A percentile compares a stretch with the other conserved stretches of the same genome.
Conservation (phyloP, 208 protist species). For the Naegleria gruberi region DNA sequence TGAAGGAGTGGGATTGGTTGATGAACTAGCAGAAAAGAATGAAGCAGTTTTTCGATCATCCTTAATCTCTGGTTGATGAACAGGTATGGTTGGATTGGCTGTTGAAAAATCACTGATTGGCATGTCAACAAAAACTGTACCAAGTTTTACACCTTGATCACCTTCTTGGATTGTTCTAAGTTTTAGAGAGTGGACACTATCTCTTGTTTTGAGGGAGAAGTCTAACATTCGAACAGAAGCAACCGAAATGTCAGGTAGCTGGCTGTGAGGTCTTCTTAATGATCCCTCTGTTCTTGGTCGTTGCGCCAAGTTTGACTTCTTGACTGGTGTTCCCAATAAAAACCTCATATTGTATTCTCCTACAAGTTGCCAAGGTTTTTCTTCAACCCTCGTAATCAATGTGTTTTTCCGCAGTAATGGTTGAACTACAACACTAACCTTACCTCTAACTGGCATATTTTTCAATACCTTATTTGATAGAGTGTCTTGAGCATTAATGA, state of each 20-base stretch:
- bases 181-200: background rate
- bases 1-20: background rate
- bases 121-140: conserved; percentile 1
- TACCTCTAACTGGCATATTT: background rate
- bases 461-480: background rate
- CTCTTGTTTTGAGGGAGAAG: background rate
- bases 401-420: background rate
- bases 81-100: background rate
- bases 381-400: background rate
- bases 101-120: background rate
- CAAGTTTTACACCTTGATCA: background rate
- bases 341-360: background rate
- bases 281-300: background rate
- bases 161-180: background rate
- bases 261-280: too few relatives aligned
- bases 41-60: background rate
- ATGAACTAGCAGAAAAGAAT: background rate
- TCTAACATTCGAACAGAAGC: background rate
- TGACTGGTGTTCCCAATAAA: background rate
- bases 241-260: too few relatives aligned
- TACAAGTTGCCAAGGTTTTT: background rate
- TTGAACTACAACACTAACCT: conserved; percentile 1
- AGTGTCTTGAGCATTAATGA: background rate
- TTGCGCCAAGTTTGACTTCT: too few relatives aligned
- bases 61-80: background rate